Evolutionary conservation across 495 filamentous ascomycete genomes (phyloP).

Genomic region (Stereocaulon alpinum): DNA sequence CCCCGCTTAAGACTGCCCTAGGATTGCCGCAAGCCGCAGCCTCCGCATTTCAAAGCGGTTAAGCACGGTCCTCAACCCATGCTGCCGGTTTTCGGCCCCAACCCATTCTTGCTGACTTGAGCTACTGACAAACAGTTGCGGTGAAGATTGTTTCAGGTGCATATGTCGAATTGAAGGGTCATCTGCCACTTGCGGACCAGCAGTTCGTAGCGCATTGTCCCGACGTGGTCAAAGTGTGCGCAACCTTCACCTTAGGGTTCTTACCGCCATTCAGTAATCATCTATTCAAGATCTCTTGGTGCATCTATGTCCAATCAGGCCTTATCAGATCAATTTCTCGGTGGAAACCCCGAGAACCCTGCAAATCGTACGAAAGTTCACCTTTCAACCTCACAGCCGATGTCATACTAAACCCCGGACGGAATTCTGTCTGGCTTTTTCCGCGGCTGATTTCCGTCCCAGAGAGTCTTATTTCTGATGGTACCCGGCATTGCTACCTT

Average conservation of each 20-base stretch:
- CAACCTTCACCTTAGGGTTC: neutral
- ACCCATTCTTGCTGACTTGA: constrained; percentile 8
- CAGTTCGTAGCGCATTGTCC: neutral
- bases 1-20: constrained; percentile 5
- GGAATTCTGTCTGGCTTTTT: neutral
- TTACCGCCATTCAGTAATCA: neutral
- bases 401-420: no score
- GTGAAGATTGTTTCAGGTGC: constrained; percentile 14
- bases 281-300: neutral
- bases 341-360: no score
- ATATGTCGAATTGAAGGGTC: neutral
- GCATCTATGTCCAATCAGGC: neutral
- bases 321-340: no score
- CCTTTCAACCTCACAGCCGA: no score
- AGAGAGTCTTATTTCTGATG: neutral
- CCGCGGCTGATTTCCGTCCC: neutral
- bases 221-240: neutral
- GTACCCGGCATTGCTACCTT: neutral
- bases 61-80: neutral
- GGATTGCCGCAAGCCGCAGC: constrained; percentile 9
- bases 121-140: constrained; percentile 19
- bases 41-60: neutral
- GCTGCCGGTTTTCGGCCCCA: neutral
- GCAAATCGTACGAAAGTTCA: no score
- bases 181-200: neutral